Evolutionary conservation across 192 early-diverging fungal species (phyloP).

Genomic region (Linnemannia hyalina): DNA sequence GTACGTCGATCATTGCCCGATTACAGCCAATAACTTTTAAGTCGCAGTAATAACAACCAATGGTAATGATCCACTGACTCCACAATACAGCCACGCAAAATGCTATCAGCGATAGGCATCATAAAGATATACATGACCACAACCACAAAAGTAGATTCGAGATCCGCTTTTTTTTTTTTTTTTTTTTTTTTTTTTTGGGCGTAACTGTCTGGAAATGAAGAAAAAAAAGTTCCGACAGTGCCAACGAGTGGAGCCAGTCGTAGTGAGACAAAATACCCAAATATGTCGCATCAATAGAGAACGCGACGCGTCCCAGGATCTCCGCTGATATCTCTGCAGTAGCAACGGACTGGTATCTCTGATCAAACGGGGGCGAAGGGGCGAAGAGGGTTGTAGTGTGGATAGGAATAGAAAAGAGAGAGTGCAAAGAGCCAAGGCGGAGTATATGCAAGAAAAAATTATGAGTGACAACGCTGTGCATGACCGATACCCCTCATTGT

Average conservation of each 20-base stretch:
- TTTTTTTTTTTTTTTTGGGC: neutral
- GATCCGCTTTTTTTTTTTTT: conserved; percentile 1
- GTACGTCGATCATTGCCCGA: neutral
- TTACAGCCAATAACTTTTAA: neutral
- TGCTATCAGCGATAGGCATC: neutral
- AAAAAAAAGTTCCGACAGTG: neutral
- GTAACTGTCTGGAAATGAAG: neutral
- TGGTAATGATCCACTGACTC: neutral
- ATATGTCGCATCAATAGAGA: neutral
- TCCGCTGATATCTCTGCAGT: neutral
- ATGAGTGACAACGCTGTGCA: too few species aligned
- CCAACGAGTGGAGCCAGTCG: neutral
- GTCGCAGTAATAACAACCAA: neutral
- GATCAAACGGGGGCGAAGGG: neutral
- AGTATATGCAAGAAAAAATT: neutral
- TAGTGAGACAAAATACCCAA: neutral
- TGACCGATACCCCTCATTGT: too few species aligned
- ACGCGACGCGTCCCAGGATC: conserved; percentile 6
- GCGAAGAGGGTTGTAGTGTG: neutral
- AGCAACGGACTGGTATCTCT: neutral
- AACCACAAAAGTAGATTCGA: neutral
- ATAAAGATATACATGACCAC: neutral
- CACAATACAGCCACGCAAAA: neutral
- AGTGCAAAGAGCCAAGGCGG: neutral
- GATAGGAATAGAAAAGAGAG: neutral